A percentile compares a stretch with the other conserved stretches of the same genome.
Evolutionary conservation across 208 protist species (phyloP).

Genomic region (Leishmania lainsoni): DNA sequence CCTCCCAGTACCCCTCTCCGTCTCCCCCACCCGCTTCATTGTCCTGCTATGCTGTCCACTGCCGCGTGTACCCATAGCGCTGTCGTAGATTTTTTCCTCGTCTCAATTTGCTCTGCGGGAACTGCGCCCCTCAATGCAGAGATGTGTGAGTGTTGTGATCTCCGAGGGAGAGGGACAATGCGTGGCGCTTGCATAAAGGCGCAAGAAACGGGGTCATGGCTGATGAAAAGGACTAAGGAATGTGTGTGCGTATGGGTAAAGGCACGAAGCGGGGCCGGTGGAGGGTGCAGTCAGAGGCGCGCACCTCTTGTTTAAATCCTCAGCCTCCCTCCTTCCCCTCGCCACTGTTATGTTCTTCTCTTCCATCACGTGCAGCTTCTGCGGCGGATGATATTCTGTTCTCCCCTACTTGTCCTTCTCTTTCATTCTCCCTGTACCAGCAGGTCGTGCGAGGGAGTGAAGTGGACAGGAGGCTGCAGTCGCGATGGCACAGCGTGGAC

Average conservation of each 20-base stretch:
- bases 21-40: not conserved
- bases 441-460: not conserved
- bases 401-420: not conserved
- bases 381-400: not conserved
- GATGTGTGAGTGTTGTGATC: not conserved
- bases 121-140: not conserved
- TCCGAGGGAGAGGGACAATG: not conserved
- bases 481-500: not conserved
- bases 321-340: not conserved
- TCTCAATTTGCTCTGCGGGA: not conserved
- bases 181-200: not conserved
- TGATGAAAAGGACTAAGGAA: not conserved
- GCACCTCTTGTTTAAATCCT: not conserved
- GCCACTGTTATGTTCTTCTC: not conserved
- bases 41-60: not conserved
- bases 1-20: not conserved
- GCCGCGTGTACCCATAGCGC: not conserved
- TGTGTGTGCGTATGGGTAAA: not conserved
- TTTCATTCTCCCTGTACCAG: not conserved
- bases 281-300: not conserved
- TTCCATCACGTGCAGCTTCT: not conserved
- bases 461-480: not conserved
- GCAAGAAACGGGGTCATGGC: not conserved
- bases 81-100: not conserved
- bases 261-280: too few relatives aligned